Evolutionary conservation across 2,329 filamentous ascomycete genomes (phyloP).

Genomic region (Sporothrix brasiliensis): DNA sequence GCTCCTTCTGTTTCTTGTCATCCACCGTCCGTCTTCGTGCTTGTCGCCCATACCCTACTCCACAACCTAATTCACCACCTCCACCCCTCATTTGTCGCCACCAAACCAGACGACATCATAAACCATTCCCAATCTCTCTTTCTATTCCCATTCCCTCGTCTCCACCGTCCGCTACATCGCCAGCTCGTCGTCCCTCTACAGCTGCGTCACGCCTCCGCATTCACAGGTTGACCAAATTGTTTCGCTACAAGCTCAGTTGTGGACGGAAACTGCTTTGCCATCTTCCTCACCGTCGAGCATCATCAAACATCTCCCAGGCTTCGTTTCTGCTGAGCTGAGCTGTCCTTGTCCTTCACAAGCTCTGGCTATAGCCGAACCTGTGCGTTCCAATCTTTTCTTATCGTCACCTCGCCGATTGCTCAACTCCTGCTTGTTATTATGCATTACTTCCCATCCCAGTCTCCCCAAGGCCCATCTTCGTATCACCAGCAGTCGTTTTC

Average conservation of each 20-base stretch:
- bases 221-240: not conserved
- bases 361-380: not conserved
- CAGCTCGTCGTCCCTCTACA: not conserved
- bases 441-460: not conserved
- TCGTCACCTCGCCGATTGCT: not conserved
- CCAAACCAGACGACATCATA: constrained; percentile 24
- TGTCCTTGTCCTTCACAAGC: not conserved
- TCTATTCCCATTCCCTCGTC: not conserved
- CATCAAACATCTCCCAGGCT: not conserved
- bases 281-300: not conserved
- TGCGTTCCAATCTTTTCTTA: not conserved
- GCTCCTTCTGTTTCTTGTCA: constrained; percentile 21
- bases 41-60: constrained; percentile 17
- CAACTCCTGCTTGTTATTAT: not conserved
- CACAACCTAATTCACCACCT: constrained; percentile 23
- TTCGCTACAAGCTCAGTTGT: constrained; percentile 16
- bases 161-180: constrained; percentile 1
- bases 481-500: not conserved
- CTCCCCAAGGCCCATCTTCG: not conserved
- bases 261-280: not conserved
- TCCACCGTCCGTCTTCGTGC: constrained; percentile 4
- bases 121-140: not conserved
- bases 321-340: not conserved
- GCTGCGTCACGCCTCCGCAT: not conserved
- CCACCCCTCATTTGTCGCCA: constrained; percentile 31